phyloP scores from a whole-genome alignment of 2,329 filamentous ascomycete genomes.

The Diaporthe citriasiana region DNA sequence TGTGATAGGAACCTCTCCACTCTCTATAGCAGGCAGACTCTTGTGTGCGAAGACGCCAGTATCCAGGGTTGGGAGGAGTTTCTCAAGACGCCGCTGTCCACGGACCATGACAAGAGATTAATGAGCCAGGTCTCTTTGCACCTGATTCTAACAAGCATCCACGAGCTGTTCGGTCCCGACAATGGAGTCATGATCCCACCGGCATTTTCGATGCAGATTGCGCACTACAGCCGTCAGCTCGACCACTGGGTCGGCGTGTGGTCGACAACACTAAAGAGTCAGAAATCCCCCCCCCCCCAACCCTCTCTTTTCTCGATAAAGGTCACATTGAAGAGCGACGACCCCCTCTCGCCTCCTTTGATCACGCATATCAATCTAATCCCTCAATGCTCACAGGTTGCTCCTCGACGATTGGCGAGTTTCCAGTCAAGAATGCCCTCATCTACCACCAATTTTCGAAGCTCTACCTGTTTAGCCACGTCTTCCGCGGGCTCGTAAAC shows the following conservation, averaged over 20 bases:
- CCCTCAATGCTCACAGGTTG: background rate
- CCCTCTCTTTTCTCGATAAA: conserved; percentile 38
- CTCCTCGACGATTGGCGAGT: conserved; percentile 48
- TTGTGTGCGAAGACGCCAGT: conserved; percentile 70
- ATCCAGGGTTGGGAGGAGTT: conserved; percentile 71
- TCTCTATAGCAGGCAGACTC: conserved; percentile 70
- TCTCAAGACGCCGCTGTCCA: conserved; percentile 64
- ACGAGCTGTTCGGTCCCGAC: conserved; percentile 69
- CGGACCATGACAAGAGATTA: conserved; percentile 68
- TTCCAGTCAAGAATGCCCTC: conserved; percentile 51
- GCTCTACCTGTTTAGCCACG: conserved; percentile 50
- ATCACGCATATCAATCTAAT: background rate
- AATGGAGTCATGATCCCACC: conserved; percentile 64
- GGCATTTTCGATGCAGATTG: conserved; percentile 63
- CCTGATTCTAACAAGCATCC: conserved; percentile 68
- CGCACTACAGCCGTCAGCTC: conserved; percentile 51
- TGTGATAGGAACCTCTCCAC: conserved; percentile 75
- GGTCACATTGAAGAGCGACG: background rate
- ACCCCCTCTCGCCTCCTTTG: background rate
- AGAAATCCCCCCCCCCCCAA: too few species aligned
- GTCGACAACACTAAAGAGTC: conserved; percentile 51
- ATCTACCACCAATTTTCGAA: conserved; percentile 52
- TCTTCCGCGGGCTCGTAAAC: conserved; percentile 48
- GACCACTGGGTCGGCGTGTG: conserved; percentile 56
- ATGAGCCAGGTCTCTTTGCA: conserved; percentile 71